Base-by-base conservation (phyloP, 1,139 yeast genomes). In the Kodamaea suecica region DNA sequence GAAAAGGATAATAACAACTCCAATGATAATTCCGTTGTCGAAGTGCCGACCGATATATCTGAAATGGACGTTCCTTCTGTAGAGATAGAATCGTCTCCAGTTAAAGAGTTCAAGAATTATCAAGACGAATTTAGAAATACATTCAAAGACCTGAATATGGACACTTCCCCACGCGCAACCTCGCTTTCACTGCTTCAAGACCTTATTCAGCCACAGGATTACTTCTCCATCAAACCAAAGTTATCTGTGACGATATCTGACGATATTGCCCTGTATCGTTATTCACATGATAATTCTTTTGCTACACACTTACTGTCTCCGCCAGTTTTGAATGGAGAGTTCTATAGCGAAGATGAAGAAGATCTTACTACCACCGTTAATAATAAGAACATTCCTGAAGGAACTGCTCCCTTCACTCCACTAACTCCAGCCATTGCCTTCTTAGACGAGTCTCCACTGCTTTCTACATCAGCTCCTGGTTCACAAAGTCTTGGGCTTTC, bases 201-300 rank as follows among this genome's bases (percentile, higher is more conserved):
- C 21, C 21, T 19, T 9, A 19, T 19, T 6, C 21, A 19, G 9
- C 21, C 6, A 9, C 42, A 45, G 12, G 49, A 45, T 34, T 45
- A 45, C 39, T 45, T 45, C 29, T 40, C 43, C 34, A 33, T 40
- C 34, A 37, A 42, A n/a, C 46, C 48, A 17, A 43, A 42, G 31
- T 37, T 19, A 19, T 6, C 21, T 43, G 15, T 44, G 8, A 29
- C 32, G 25, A 40, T 40, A 10, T 39, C 45, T 29, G 37, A 38
- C 29, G 45, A 43, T n/a, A 38, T 43, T 17, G 29, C 42, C 13
- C 39, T 38, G 13, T 39, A 33, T 10, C 36, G 28, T 14, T 27
- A 32, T 29, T 37, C 38, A 20, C 40, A 34, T 20, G 27, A 29
- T 15, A 29, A 32, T 15, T 26, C 21, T 9, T 9, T 19, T 19